Conservation (phyloP, 345 rosid species). For the Syzygium jambos region DNA sequence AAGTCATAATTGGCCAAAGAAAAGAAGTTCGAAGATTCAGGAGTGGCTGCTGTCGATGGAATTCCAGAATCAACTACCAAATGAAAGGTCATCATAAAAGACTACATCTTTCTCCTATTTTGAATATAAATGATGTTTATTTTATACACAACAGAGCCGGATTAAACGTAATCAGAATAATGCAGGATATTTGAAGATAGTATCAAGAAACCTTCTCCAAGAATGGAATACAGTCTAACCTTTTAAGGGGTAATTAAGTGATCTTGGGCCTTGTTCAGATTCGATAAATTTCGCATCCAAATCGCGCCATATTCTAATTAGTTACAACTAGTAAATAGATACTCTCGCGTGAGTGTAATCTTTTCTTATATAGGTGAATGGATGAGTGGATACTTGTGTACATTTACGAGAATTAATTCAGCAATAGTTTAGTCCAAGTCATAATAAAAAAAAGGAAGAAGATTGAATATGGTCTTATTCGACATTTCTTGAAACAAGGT, state of each 20-base stretch:
- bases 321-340: fast-evolving
- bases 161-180: background rate
- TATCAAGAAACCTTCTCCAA: background rate
- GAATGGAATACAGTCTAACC: background rate
- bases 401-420: background rate
- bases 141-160: background rate
- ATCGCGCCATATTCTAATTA: fast-evolving
- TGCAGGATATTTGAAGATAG: background rate
- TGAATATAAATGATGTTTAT: background rate
- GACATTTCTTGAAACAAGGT: background rate
- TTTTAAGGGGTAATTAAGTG: background rate
- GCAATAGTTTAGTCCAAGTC: background rate
- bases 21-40: background rate
- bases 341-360: background rate
- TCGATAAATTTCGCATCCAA: background rate
- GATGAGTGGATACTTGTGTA: background rate
- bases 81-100: background rate
- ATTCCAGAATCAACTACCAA: background rate
- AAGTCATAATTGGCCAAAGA: background rate
- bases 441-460: background rate
- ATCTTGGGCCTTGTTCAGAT: background rate
- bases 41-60: background rate
- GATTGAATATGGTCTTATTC: background rate
- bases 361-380: background rate
- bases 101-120: background rate